A percentile compares a stretch with the other conserved stretches of the same genome.
phyloP scores from a whole-genome alignment of 768 basidiomycete species.

The Leucosporidium scottii region DNA sequence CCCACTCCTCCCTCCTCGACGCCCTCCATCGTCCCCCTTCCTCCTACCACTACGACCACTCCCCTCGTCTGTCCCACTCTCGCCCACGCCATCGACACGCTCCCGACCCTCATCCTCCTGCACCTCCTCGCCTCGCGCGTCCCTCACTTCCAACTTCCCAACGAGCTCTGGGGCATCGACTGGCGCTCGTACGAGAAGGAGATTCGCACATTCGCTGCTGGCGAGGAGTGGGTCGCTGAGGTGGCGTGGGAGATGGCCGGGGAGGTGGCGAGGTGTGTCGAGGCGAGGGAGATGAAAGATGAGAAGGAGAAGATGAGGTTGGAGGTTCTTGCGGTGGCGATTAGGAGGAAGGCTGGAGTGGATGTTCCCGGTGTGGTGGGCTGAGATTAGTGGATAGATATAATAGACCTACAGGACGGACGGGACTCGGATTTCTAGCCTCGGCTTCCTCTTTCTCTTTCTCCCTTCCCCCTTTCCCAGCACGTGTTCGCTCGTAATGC shows the following conservation, averaged over 20 bases:
- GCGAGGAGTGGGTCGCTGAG: constrained; percentile 36
- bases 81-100: constrained; percentile 25
- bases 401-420: not conserved
- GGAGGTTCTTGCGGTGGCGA: not conserved
- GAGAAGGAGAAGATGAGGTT: not conserved
- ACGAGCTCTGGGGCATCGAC: constrained; percentile 32
- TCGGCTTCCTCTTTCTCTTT: too few relatives aligned
- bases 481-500: too few relatives aligned
- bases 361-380: not conserved
- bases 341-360: not conserved
- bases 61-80: constrained; percentile 32
- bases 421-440: too few relatives aligned
- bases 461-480: not conserved
- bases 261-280: constrained; percentile 17
- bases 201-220: constrained; percentile 35
- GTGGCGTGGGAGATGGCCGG: constrained; percentile 34
- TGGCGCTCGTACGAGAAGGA: constrained; percentile 35
- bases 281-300: not conserved
- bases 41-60: constrained; percentile 1
- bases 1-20: not conserved
- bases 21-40: not conserved
- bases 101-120: constrained; percentile 35
- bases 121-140: constrained; percentile 36
- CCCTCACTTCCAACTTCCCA: constrained; percentile 33
- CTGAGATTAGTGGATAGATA: not conserved